Conservation (phyloP, 805 yeast species). For the Suhomyces sp. region DNA sequence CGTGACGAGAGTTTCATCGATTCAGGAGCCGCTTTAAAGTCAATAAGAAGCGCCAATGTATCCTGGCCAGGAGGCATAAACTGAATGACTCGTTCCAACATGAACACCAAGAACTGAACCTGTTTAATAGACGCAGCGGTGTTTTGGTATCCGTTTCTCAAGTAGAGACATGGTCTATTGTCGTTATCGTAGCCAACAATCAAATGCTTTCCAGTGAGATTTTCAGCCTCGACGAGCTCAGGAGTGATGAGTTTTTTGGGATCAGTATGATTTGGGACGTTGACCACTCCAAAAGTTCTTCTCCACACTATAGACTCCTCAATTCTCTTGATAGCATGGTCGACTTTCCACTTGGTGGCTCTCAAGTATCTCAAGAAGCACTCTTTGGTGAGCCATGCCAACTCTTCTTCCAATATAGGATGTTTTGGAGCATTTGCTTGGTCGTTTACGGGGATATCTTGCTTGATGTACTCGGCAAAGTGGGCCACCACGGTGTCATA, state of each 20-base stretch:
- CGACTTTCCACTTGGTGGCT: slow-evolving; percentile 86
- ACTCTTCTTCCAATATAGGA: slow-evolving; percentile 48
- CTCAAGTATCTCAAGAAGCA: slow-evolving; percentile 86
- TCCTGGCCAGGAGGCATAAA: slow-evolving; percentile 98
- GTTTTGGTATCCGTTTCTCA: slow-evolving; percentile 94
- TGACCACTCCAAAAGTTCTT: slow-evolving; percentile 76
- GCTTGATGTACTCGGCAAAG: slow-evolving; percentile 23
- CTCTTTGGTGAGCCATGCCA: slow-evolving; percentile 91
- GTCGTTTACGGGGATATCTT: slow-evolving; percentile 31
- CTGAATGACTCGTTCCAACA: slow-evolving; percentile 89
- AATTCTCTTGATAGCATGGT: slow-evolving; percentile 70
- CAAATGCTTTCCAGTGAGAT: slow-evolving; percentile 89
- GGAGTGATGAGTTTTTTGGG: slow-evolving; percentile 53
- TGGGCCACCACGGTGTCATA: slow-evolving; percentile 28
- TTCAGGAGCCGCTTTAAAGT: slow-evolving; percentile 77
- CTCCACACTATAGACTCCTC: slow-evolving; percentile 87
- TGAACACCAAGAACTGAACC: slow-evolving; percentile 92
- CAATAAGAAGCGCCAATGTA: slow-evolving; percentile 84
- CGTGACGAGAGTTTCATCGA: slow-evolving; percentile 36
- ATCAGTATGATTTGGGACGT: slow-evolving; percentile 33
- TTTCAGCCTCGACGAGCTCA: slow-evolving; percentile 58
- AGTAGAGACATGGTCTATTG: slow-evolving; percentile 85
- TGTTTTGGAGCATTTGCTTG: slow-evolving; percentile 19
- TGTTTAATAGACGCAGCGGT: slow-evolving; percentile 87
- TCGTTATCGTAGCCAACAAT: slow-evolving; percentile 88